Percentiles rank a stretch among this genome's conserved stretches.
Evolutionary conservation across 2,329 filamentous ascomycete species (phyloP).

Genomic region (Fusarium agapanthi): DNA sequence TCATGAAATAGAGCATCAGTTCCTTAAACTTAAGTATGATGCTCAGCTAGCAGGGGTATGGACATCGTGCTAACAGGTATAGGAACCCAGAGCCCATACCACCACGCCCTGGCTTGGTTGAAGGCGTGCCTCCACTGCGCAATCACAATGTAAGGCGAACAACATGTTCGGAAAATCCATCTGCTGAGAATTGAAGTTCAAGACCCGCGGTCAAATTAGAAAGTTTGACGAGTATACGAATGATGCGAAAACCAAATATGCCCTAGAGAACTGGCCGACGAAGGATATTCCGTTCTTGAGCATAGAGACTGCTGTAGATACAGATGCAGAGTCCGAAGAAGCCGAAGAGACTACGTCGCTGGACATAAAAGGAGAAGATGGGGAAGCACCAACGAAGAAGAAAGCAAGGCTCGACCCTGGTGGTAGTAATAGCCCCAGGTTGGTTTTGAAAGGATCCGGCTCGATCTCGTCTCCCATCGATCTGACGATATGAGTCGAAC

Average conservation of each 20-base stretch:
- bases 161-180: not conserved
- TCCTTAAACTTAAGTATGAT: not conserved
- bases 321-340: not conserved
- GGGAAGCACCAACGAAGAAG: not conserved
- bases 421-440: not conserved
- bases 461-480: not conserved
- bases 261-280: conserved; percentile 4
- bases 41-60: not conserved
- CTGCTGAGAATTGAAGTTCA: not conserved
- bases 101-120: not conserved
- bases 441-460: not conserved
- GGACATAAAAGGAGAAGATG: not conserved
- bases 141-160: not conserved
- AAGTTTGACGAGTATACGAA: not conserved
- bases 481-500: not conserved
- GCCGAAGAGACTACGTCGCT: not conserved
- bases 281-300: conserved; percentile 7
- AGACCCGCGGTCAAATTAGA: not conserved
- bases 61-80: not conserved
- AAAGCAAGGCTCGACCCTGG: not conserved
- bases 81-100: not conserved
- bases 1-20: not conserved
- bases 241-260: not conserved
- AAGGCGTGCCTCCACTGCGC: not conserved
- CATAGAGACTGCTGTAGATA: not conserved